A percentile compares a stretch with the other conserved stretches of the same genome.
These are phyloP conservation scores for Rhizopogon salebrosus DNA, from an alignment of 768 basidiomycete genomes.

Conservation along the genomic window DNA sequence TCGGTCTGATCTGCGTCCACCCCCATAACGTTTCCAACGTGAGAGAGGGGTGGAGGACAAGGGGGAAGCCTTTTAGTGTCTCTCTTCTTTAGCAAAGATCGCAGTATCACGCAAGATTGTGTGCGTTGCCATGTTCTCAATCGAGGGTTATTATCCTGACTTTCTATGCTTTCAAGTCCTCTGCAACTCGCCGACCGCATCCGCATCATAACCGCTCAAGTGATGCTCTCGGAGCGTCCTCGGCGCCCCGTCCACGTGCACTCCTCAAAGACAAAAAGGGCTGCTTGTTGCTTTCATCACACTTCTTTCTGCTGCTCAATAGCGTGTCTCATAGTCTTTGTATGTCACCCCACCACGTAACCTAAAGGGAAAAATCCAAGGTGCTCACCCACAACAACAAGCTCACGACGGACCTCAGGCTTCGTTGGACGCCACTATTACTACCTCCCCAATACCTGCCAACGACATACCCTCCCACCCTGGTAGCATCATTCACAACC, in stretches of 20 bases:
- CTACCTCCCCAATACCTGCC: background rate
- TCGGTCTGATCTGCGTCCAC: constrained; percentile 13
- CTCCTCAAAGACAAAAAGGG: background rate
- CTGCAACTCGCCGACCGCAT: no score
- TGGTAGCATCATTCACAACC: background rate
- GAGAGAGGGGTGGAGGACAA: constrained; percentile 14
- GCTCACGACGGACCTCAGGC: background rate
- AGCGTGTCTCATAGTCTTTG: background rate
- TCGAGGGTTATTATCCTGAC: no score
- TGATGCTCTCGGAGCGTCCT: background rate
- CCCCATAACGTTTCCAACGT: constrained; percentile 16
- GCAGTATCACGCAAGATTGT: constrained; percentile 3
- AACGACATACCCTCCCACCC: background rate
- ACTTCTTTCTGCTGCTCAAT: background rate
- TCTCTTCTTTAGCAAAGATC: constrained; percentile 9
- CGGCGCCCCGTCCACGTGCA: background rate
- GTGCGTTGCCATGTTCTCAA: background rate
- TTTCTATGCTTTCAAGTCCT: no score
- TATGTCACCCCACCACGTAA: background rate
- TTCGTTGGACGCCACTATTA: background rate
- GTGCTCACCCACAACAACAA: background rate
- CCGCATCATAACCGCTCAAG: no score
- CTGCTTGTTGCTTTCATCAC: background rate
- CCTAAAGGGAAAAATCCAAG: background rate
- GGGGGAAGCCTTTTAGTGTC: constrained; percentile 10